phyloP scores from a whole-genome alignment of 1,139 yeast species.

The Kluyveromyces sp. region DNA sequence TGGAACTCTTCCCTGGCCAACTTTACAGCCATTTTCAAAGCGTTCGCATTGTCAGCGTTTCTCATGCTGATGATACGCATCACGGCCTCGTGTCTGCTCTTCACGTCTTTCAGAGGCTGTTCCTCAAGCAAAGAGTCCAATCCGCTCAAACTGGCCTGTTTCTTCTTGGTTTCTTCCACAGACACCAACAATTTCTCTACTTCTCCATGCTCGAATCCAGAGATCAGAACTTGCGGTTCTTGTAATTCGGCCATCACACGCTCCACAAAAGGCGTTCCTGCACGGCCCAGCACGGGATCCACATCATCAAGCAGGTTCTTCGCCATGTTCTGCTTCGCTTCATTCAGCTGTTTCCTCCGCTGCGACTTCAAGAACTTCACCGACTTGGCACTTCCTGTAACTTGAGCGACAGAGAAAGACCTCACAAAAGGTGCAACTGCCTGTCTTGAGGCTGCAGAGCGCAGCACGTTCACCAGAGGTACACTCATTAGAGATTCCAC shows the following conservation, averaged over 20 bases:
- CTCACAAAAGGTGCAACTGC: constrained; percentile 1
- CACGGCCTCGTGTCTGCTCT: constrained; percentile 60
- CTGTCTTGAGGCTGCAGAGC: neutral
- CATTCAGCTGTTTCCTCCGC: constrained; percentile 33
- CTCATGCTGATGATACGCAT: constrained; percentile 66
- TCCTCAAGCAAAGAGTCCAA: constrained; percentile 21
- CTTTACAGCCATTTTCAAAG: constrained; percentile 49
- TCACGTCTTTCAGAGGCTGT: constrained; percentile 37
- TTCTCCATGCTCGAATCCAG: constrained; percentile 54
- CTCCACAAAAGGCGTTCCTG: constrained; percentile 58
- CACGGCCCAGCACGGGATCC: constrained; percentile 78
- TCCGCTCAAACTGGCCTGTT: constrained; percentile 32
- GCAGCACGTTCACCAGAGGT: neutral
- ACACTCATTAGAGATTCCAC: neutral
- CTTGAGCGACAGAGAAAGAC: constrained; percentile 1
- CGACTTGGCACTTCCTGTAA: constrained; percentile 23
- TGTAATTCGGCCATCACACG: constrained; percentile 60
- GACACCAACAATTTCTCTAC: constrained; percentile 74
- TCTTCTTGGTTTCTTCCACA: constrained; percentile 57
- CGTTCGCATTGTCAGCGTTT: constrained; percentile 59
- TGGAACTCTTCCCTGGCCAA: constrained; percentile 75
- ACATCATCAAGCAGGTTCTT: constrained; percentile 33
- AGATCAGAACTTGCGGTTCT: constrained; percentile 54
- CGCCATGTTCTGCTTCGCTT: constrained; percentile 30
- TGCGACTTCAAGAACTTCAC: constrained; percentile 31